These are phyloP conservation scores for Alternaria atra DNA, from an alignment of 2,329 filamentous ascomycete genomes.

Conservation along the genomic window DNA sequence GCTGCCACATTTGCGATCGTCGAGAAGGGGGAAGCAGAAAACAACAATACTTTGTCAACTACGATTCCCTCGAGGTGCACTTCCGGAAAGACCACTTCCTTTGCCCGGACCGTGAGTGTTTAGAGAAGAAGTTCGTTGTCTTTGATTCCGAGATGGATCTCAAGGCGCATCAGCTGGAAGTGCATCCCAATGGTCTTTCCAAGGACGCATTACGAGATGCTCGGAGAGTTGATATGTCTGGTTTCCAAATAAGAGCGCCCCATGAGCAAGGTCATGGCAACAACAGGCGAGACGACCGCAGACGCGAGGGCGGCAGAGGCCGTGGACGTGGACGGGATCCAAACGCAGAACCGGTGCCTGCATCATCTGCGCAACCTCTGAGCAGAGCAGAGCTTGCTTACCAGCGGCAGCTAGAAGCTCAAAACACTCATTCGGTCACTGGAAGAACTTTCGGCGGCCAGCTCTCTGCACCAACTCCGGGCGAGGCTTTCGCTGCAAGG, in stretches of 20 bases:
- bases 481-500: slow-evolving; percentile 57
- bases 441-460: slow-evolving; percentile 86
- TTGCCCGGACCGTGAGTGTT: slow-evolving; percentile 83
- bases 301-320: slow-evolving; percentile 59
- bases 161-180: slow-evolving; percentile 88
- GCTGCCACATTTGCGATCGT: slow-evolving; percentile 92
- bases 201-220: slow-evolving; percentile 87
- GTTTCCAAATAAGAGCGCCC: slow-evolving; percentile 79
- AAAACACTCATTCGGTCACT: slow-evolving; percentile 82
- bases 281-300: slow-evolving; percentile 53
- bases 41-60: slow-evolving; percentile 92
- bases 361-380: slow-evolving; percentile 80
- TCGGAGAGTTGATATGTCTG: slow-evolving; percentile 83
- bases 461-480: slow-evolving; percentile 66
- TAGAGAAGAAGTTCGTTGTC: slow-evolving; percentile 97
- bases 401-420: slow-evolving; percentile 90
- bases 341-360: slow-evolving; percentile 80
- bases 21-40: slow-evolving; percentile 65
- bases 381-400: slow-evolving; percentile 89
- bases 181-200: slow-evolving; percentile 80
- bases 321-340: slow-evolving; percentile 81
- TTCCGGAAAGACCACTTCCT: slow-evolving; percentile 88
- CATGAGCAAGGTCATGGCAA: slow-evolving; percentile 64
- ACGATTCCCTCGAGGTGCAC: slow-evolving; percentile 84
- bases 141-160: slow-evolving; percentile 95